Evolutionary conservation across 352 stramenopile genomes (phyloP), one percentile per base, ranked within the genome.

Genomic region (Globisporangium solare): DNA sequence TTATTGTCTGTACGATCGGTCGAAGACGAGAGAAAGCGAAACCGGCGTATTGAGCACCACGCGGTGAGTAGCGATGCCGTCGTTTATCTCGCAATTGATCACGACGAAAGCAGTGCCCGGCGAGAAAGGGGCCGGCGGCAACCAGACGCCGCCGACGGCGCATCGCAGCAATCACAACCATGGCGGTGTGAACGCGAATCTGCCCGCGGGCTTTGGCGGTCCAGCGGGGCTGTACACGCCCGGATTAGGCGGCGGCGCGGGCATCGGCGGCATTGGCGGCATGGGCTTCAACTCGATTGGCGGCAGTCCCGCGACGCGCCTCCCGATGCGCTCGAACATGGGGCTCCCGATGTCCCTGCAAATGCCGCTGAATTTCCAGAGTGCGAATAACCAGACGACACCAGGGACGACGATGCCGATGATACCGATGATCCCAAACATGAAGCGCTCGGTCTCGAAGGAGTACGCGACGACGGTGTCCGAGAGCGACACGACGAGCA

Each of bases 31-130:
- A 35, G n/a, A 35, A 35, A 35, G 27, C 27, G 27, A 35, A 35
- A 35, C 10, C 1, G 27, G 10, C 3, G 10, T 6, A 13, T 6
- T 43, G 39, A 43, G 39, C 39, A 43, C 39, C 39, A 43, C 7
- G 18, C 3, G 39, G 39, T 43, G 39, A 43, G 39, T 13, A 43
- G 46, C 46, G 20, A 51, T 51, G 51, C 43, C 51, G 58, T 64
- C 58, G 43, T 64, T 64, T 52, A 54, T 64, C 52, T 64, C 58
- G 43, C 51, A 59, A 24, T 51, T 64, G 47, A 63, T 63, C 37
- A 58, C 57, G 22, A 54, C 58, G 22, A 64, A 64, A 51, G 56
- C 43, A 17, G 45, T 53, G 43, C 54, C 54, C 12, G 54, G 51
- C 45, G 50, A 56, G 17, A 56, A 56, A 43, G 39, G 39, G 5